Percentiles rank a stretch among this genome's conserved stretches.
These are phyloP conservation scores for Epipyxis sp. DNA, from an alignment of 108 stramenopile genomes.

Conservation along the genomic window DNA sequence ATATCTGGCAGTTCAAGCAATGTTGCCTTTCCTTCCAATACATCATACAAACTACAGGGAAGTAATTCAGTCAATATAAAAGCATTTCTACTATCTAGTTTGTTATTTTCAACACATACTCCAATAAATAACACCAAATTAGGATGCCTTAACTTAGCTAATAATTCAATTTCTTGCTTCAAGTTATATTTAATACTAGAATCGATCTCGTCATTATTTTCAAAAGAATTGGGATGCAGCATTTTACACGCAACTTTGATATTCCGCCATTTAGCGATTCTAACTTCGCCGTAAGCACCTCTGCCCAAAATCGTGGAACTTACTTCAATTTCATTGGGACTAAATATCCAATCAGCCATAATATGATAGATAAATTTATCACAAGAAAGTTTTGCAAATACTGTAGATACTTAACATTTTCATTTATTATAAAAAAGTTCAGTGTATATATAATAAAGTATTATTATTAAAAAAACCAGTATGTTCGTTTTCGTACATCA, in stretches of 20 bases:
- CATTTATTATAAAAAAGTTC: too few relatives aligned
- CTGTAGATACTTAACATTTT: too few relatives aligned
- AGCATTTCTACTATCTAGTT: too few relatives aligned
- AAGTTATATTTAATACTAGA: too few relatives aligned
- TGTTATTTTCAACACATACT: slow-evolving; percentile 36
- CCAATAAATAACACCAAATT: slow-evolving; percentile 55
- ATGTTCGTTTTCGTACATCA: too few relatives aligned
- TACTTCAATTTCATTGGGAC: too few relatives aligned
- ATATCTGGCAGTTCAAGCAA: slow-evolving; percentile 32
- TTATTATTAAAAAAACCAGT: too few relatives aligned
- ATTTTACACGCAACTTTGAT: background rate
- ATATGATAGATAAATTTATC: too few relatives aligned
- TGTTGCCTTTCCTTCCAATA: slow-evolving; percentile 38
- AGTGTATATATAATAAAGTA: too few relatives aligned
- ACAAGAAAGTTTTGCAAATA: too few relatives aligned
- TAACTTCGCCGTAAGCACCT: slow-evolving; percentile 27
- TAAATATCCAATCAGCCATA: too few relatives aligned
- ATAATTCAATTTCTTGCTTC: slow-evolving; percentile 37
- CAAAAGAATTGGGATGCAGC: background rate
- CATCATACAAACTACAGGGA: slow-evolving; percentile 45
- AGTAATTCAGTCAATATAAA: slow-evolving; percentile 50
- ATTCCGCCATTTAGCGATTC: slow-evolving; percentile 12
- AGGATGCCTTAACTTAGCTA: slow-evolving; percentile 47
- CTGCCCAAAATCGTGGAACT: slow-evolving; percentile 14
- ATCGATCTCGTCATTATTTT: background rate